Evolutionary conservation across 805 yeast genomes (phyloP).

Genomic region (Hanseniaspora nectarophila): DNA sequence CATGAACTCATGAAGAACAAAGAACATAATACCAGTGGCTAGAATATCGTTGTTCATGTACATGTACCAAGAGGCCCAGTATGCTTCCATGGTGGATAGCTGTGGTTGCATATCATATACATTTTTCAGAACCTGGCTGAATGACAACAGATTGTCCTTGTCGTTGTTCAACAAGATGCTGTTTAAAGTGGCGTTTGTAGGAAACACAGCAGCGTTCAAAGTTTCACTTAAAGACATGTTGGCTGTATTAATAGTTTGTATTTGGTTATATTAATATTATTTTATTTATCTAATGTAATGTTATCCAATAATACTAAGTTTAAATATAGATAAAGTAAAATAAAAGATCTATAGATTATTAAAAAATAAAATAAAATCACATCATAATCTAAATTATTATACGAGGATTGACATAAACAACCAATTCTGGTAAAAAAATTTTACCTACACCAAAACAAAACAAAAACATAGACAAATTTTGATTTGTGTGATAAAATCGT

Average conservation of each 20-base stretch:
- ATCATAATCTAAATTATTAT: no score
- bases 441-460: no score
- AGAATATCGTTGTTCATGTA: conserved; percentile 77
- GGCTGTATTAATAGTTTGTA: no score
- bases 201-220: conserved; percentile 24
- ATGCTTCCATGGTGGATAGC: conserved; percentile 45
- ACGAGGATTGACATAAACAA: no score
- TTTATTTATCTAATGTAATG: neutral
- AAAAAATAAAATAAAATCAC: no score
- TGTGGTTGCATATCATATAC: conserved; percentile 33
- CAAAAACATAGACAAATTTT: no score
- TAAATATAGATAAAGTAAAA: no score
- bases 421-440: no score
- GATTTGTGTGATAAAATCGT: no score
- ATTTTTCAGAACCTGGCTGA: conserved; percentile 22
- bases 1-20: conserved; percentile 71
- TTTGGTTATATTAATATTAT: neutral
- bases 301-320: no score
- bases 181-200: conserved; percentile 24
- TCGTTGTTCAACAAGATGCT: conserved; percentile 18
- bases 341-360: no score
- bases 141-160: neutral
- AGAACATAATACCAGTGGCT: conserved; percentile 83
- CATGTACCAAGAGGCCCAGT: conserved; percentile 84
- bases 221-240: conserved; percentile 18